Percentiles rank a stretch among this genome's conserved stretches.
phyloP scores from a whole-genome alignment of 345 rosid genomes.

The Lagerstroemia speciosa region DNA sequence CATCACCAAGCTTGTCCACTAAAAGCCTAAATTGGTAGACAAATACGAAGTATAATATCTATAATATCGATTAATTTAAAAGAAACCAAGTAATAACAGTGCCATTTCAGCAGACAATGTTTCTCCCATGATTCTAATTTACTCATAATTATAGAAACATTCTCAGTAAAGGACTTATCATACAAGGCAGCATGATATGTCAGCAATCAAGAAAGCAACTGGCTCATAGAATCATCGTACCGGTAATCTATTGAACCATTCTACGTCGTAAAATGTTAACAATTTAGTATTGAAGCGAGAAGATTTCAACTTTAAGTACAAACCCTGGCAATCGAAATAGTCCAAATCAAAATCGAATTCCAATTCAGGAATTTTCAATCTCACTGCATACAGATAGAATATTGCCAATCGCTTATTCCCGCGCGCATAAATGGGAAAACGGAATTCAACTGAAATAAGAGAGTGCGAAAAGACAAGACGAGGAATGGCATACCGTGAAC shows the following conservation, averaged over 20 bases:
- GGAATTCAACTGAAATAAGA: neutral
- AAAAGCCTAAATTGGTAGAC: neutral
- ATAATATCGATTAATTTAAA: neutral
- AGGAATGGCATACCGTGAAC: constrained; percentile 38
- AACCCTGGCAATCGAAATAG: neutral
- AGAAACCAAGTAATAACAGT: neutral
- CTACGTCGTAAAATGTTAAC: neutral
- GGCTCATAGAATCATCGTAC: too few species aligned
- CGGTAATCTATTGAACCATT: neutral
- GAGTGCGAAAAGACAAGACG: neutral
- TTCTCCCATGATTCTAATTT: neutral
- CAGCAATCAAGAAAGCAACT: too few species aligned
- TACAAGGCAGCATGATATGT: neutral
- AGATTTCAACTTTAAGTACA: neutral
- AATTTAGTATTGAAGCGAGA: neutral
- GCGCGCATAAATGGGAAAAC: neutral
- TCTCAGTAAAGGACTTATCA: neutral
- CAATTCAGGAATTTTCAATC: neutral
- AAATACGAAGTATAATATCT: neutral
- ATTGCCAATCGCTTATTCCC: neutral
- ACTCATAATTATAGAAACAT: neutral
- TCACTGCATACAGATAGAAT: neutral
- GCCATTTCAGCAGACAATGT: neutral
- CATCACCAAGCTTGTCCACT: neutral
- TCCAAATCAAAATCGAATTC: neutral